Percentiles rank a stretch among this genome's conserved stretches.
phyloP scores from a whole-genome alignment of 495 filamentous ascomycete species.

The Monascus purpureus region DNA sequence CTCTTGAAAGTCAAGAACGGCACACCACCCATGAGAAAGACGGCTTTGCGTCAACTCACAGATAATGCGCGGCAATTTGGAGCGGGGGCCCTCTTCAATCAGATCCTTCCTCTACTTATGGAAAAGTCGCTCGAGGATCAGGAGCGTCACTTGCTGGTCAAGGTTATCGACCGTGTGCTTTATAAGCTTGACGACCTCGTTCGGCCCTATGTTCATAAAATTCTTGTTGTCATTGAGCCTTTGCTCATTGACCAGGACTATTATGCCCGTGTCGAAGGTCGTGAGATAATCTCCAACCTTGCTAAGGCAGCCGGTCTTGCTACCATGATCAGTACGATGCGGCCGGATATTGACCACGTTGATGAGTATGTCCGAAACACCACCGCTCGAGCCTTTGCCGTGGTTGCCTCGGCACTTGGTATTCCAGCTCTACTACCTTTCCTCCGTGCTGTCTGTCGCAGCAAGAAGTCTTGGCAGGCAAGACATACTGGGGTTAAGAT shows the following conservation, averaged over 20 bases:
- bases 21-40: conserved; percentile 97
- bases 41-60: conserved; percentile 92
- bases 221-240: conserved; percentile 97
- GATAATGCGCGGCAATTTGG: conserved; percentile 97
- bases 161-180: conserved; percentile 96
- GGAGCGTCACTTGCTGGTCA: conserved; percentile 95
- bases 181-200: conserved; percentile 98
- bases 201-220: conserved; percentile 94
- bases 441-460: conserved; percentile 85
- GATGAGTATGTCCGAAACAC: conserved; percentile 99
- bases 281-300: conserved; percentile 96
- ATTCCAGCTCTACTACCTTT: conserved; percentile 94
- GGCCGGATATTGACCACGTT: conserved; percentile 95
- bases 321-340: conserved; percentile 98
- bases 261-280: conserved; percentile 94
- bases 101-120: conserved; percentile 95
- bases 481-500: conserved; percentile 99
- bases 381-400: conserved; percentile 92
- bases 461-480: conserved; percentile 98
- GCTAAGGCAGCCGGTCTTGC: conserved; percentile 94
- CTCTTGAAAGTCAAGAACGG: conserved; percentile 99
- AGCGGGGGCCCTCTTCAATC: conserved; percentile 88
- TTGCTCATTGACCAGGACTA: conserved; percentile 98
- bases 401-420: conserved; percentile 91
- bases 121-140: conserved; percentile 98